These are phyloP conservation scores for Solanum paucissectum DNA, from an alignment of 257 asterid genomes.

Conservation along the genomic window DNA sequence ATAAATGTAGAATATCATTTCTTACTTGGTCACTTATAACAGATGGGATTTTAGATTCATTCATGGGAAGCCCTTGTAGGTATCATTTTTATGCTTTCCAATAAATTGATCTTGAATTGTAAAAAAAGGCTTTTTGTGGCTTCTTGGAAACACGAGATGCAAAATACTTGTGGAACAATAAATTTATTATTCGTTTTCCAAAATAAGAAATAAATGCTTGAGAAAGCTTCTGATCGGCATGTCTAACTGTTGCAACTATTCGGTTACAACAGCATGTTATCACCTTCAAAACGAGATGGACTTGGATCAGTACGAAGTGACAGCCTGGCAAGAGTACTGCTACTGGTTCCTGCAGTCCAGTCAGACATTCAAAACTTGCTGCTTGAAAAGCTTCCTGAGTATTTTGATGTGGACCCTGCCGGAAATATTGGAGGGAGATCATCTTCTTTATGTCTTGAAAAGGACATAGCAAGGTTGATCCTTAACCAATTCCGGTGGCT, in stretches of 20 bases:
- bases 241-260: neutral
- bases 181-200: neutral
- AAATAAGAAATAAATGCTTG: neutral
- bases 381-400: constrained; percentile 87
- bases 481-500: constrained; percentile 80
- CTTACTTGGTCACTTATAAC: neutral
- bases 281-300: constrained; percentile 59
- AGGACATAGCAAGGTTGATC: constrained; percentile 66
- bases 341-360: constrained; percentile 61
- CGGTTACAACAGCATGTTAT: constrained; percentile 35
- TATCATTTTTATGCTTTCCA: neutral
- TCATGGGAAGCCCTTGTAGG: neutral
- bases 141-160: neutral
- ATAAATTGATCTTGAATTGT: neutral
- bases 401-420: constrained; percentile 37
- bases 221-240: neutral
- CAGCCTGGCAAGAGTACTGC: constrained; percentile 47
- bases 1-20: neutral
- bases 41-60: neutral
- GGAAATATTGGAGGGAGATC: constrained; percentile 19
- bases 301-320: constrained; percentile 38
- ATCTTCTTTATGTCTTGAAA: constrained; percentile 37
- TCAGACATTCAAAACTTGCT: constrained; percentile 51
- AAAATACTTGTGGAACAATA: neutral
- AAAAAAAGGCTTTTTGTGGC: neutral